Base-by-base conservation (phyloP, 768 basidiomycete genomes). In the Phanerochaete sordida region DNA sequence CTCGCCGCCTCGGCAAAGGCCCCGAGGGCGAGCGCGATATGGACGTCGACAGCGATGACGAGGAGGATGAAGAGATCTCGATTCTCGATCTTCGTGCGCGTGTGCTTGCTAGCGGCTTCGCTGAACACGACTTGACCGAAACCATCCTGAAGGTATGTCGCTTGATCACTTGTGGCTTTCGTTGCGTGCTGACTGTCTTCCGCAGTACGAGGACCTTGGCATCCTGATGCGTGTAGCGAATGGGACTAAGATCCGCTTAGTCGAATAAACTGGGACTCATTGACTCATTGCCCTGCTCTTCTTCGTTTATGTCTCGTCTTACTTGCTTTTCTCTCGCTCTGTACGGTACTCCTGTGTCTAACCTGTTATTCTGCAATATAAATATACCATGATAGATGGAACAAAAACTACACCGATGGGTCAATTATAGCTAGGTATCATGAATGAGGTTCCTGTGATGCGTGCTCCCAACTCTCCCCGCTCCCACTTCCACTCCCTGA, bases 161-260 rank as follows among this genome's bases (percentile, higher is more conserved):
- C 53, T 49, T 53, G 6, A n/a, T 9, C 39, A 48, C n/a, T n/a
- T n/a, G n/a, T 19, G 4, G 39, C 39, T 43, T 4, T 11, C 11
- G 7, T 43, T 19, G 4, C 5, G 19, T 43, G 8, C 39, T 43
- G 19, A 19, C 39, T 11, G 3, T 21, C 39, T 48, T 47, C n/a
- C n/a, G n/a, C 68, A 98, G 95, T 98, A 97, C 72, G 95, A 97
- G 72, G 81, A 87, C 49, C 78, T 95, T 64, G 84, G 90, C 57
- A 82, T 95, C 55, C 86, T 88, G 82, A 79, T 84, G 52, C 84
- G 92, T 3, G 86, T 91, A n/a, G 91, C 93, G 11, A 91, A 90
- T 66, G 86, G 86, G 56, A 84, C 90, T 1, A 91, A 91, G 70
- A 73, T 98, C 43, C 87, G 86, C 51, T 91, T 95, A 70, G 79